phyloP scores from a whole-genome alignment of 2,329 filamentous ascomycete genomes.

The Scedosporium boydii region DNA sequence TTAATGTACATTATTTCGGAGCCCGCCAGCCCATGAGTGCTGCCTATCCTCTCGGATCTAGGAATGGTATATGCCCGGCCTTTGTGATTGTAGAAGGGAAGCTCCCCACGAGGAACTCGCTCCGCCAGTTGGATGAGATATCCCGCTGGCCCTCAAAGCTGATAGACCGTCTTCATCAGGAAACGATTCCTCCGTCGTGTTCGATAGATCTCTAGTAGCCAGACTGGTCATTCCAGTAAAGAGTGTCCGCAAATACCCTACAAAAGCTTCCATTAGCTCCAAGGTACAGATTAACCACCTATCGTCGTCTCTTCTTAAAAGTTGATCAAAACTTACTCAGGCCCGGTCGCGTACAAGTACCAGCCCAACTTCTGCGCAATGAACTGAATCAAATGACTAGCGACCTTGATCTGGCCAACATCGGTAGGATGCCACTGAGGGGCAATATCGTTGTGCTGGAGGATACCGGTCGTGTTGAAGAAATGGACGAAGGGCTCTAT shows the following conservation, averaged over 20 bases:
- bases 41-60: no score
- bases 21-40: no score
- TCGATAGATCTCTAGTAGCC: conserved; percentile 23
- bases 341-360: conserved; percentile 43
- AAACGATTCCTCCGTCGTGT: no score
- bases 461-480: conserved; percentile 50
- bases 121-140: no score
- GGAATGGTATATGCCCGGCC: no score
- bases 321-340: conserved; percentile 31
- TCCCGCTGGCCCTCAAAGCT: no score
- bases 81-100: no score
- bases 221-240: conserved; percentile 42
- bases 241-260: conserved; percentile 23
- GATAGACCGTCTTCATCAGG: no score
- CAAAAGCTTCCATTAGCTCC: background rate
- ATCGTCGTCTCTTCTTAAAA: background rate
- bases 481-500: conserved; percentile 45
- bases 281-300: background rate
- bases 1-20: no score
- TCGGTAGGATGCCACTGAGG: conserved; percentile 52
- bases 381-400: conserved; percentile 49
- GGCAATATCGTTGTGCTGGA: conserved; percentile 53
- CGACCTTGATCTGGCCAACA: conserved; percentile 50
- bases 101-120: no score
- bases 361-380: conserved; percentile 46